A percentile compares a stretch with the other conserved stretches of the same genome.
Conservation (phyloP, 306 rosid genomes). For the Prinsepia uniflora region DNA sequence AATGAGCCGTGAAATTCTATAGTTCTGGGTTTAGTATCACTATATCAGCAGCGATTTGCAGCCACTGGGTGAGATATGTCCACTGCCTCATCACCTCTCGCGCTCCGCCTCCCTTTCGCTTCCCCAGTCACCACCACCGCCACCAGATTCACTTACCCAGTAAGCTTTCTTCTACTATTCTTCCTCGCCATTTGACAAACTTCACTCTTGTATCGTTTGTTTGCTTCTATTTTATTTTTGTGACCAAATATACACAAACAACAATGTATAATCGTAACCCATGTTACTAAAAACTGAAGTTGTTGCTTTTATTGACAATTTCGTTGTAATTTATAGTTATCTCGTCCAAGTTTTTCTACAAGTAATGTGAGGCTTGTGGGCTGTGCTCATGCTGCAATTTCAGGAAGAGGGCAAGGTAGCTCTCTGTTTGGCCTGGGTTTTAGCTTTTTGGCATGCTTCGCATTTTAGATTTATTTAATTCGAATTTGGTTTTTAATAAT, state of each 20-base stretch:
- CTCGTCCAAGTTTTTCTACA: conserved; percentile 25
- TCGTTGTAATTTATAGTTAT: conserved; percentile 16
- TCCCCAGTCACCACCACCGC: conserved; percentile 20
- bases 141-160: conserved; percentile 21
- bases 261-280: neutral
- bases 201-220: neutral
- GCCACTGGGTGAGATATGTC: conserved; percentile 1
- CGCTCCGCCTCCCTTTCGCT: conserved; percentile 24
- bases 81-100: conserved; percentile 15
- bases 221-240: neutral
- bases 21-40: neutral
- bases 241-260: neutral
- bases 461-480: neutral
- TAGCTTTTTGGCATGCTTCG: conserved; percentile 4
- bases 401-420: conserved; percentile 40
- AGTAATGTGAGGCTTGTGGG: conserved; percentile 36
- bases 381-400: conserved; percentile 42
- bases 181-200: neutral
- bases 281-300: neutral
- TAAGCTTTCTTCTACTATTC: conserved; percentile 9
- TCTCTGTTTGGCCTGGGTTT: neutral
- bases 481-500: neutral
- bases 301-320: conserved; percentile 4
- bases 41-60: neutral
- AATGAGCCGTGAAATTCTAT: neutral